These are phyloP conservation scores for Corymbia maculata DNA, from an alignment of 345 rosid species.

Conservation along the genomic window DNA sequence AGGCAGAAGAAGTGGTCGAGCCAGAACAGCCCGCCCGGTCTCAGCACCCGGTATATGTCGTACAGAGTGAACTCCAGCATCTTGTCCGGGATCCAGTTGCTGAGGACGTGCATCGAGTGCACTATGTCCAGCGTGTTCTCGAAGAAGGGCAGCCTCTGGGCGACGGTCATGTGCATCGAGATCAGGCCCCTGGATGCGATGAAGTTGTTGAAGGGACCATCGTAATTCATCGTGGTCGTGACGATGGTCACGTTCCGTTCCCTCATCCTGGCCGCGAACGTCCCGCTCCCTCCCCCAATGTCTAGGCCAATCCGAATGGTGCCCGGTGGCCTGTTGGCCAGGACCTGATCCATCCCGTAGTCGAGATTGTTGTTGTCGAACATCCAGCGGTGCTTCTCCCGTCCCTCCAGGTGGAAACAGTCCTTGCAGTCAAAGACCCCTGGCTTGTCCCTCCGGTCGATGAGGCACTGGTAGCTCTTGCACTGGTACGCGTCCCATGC, in stretches of 20 bases:
- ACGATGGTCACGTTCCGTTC: conserved; percentile 40
- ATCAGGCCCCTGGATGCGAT: conserved; percentile 46
- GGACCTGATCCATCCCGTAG: conserved; percentile 33
- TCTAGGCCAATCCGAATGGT: conserved; percentile 37
- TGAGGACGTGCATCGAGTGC: conserved; percentile 38
- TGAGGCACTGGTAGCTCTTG: conserved; percentile 33
- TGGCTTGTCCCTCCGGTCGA: conserved; percentile 15
- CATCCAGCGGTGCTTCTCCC: conserved; percentile 32
- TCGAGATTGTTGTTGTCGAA: conserved; percentile 19
- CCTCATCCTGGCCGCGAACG: conserved; percentile 53
- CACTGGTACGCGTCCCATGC: conserved; percentile 44
- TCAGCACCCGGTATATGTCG: conserved; percentile 40
- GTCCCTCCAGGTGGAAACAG: conserved; percentile 35
- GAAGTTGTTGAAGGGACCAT: conserved; percentile 48
- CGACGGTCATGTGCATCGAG: conserved; percentile 27
- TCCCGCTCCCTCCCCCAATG: conserved; percentile 36
- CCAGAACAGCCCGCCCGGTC: conserved; percentile 54
- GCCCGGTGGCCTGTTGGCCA: conserved; percentile 13
- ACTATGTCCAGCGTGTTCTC: conserved; percentile 46
- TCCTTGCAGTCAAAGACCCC: conserved; percentile 36
- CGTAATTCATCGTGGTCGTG: conserved; percentile 36
- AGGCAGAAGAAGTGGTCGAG: conserved; percentile 44
- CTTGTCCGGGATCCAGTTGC: conserved; percentile 36
- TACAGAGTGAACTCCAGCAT: conserved; percentile 37
- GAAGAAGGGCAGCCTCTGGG: conserved; percentile 49